phyloP scores from a whole-genome alignment of 1,139 yeast species.

The Pichia sp. region DNA sequence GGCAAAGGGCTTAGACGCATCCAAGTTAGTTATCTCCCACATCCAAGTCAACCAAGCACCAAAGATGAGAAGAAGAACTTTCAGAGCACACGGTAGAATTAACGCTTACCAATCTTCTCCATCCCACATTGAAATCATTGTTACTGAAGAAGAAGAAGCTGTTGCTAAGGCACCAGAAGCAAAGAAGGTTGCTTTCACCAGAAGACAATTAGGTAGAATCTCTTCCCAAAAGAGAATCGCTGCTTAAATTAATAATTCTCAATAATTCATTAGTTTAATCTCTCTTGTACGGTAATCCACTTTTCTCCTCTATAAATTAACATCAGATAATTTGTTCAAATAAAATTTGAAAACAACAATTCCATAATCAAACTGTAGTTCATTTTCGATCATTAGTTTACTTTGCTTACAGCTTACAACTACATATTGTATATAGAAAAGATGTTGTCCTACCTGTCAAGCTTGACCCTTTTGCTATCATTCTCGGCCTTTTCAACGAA shows the following conservation, averaged over 20 bases:
- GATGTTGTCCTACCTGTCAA: not conserved
- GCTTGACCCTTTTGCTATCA: not conserved
- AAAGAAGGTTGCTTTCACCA: constrained; percentile 66
- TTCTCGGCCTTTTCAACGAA: not conserved
- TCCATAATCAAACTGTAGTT: not conserved
- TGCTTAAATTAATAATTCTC: constrained; percentile 24
- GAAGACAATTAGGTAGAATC: constrained; percentile 93
- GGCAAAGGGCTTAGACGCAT: constrained; percentile 95
- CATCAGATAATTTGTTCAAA: constrained; percentile 4
- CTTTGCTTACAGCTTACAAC: not conserved
- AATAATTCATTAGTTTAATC: not conserved
- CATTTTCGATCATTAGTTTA: not conserved
- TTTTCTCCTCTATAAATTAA: constrained; percentile 13
- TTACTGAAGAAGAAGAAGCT: constrained; percentile 92
- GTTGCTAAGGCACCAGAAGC: constrained; percentile 90
- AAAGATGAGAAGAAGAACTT: constrained; percentile 99
- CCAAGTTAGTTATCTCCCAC: constrained; percentile 92
- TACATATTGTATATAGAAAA: too few relatives aligned
- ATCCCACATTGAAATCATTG: constrained; percentile 96
- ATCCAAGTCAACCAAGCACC: constrained; percentile 99
- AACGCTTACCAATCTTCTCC: constrained; percentile 99
- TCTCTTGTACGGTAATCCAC: constrained; percentile 8
- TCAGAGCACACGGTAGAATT: constrained; percentile 99
- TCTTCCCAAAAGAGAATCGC: constrained; percentile 75
- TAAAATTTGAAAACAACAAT: too few relatives aligned